Conservation (phyloP, 257 asterid genomes). For the Orobanche coerulescens region DNA sequence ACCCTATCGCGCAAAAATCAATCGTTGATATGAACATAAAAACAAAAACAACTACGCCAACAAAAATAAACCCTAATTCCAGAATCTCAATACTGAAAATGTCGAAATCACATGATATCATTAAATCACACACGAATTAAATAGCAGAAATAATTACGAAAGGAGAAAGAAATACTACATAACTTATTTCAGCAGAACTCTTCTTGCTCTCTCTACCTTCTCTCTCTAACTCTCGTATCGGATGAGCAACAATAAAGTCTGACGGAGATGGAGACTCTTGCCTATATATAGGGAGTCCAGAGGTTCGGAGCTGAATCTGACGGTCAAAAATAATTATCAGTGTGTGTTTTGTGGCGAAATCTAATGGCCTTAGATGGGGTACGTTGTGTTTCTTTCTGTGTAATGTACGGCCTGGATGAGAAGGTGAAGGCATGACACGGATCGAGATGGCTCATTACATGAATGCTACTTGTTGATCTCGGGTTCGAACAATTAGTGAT, state of each 20-base stretch:
- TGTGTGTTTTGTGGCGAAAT: slow-evolving; percentile 27
- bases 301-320: slow-evolving; percentile 24
- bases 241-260: too few relatives aligned
- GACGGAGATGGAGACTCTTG: not conserved
- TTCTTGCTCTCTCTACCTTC: too few relatives aligned
- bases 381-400: slow-evolving; percentile 51
- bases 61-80: slow-evolving; percentile 7
- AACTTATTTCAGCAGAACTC: too few relatives aligned
- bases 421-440: slow-evolving; percentile 26
- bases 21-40: not conserved
- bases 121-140: too few relatives aligned
- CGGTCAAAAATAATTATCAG: slow-evolving; percentile 35
- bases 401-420: slow-evolving; percentile 39
- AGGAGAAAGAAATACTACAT: not conserved
- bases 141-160: not conserved
- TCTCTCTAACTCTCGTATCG: too few relatives aligned
- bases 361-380: slow-evolving; percentile 31
- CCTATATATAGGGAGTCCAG: slow-evolving; percentile 30
- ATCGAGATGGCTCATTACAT: slow-evolving; percentile 23
- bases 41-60: not conserved
- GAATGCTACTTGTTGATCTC: slow-evolving; percentile 30
- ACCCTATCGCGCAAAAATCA: not conserved
- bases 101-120: not conserved
- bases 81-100: not conserved
- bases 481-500: too few relatives aligned